Base-by-base conservation (phyloP, 1,284 basidiomycete species). In the Amylostereum chailletii region DNA sequence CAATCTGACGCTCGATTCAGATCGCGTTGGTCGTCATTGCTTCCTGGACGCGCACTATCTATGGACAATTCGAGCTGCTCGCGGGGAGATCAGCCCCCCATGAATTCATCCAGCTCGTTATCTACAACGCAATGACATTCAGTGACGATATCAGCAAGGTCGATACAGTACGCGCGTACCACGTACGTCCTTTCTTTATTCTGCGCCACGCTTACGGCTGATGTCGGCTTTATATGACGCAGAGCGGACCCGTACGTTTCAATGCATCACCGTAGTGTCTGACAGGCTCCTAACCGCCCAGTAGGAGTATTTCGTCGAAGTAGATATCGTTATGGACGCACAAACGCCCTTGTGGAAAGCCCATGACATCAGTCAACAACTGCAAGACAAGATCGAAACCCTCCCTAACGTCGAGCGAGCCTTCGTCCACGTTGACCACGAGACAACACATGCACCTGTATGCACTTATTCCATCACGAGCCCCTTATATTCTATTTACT, bases 381-480 rank as follows among this genome's bases (percentile, higher is more conserved):
- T 98, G 30, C 94, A 98, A 64, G 94, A 98, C 66, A 91, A 91
- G 69, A 82, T 99, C 46, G 95, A 99, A 65, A 79, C 83, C 26
- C 71, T 99, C 39, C 93, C 94, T 0, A 86, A 90, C 57, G 93
- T 98, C 47, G 93, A 92, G 57, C 74, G 93, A 44, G 91, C 90
- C 37, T 94, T 94, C 63, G 93, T 96, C 11, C 93, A 96, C 61
- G 90, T 95, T 48, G 93, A 96, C 66, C 87, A 96, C 60, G 93
- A 96, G 70, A 86, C 87, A 3, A 83, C 82, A 8, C 93, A 96
- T 69, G 63, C 74, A 29, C 88, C 88, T n/a, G 88, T 86, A 59
- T 49, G 80, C 68, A 34, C 11, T 7, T 43, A 37, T 37, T 46
- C 45, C 39, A 9, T 10, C 50, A n/a, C n/a, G n/a, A n/a, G n/a